Base-by-base conservation (phyloP, 2,329 filamentous ascomycete genomes). In the Fusarium tupiense region DNA sequence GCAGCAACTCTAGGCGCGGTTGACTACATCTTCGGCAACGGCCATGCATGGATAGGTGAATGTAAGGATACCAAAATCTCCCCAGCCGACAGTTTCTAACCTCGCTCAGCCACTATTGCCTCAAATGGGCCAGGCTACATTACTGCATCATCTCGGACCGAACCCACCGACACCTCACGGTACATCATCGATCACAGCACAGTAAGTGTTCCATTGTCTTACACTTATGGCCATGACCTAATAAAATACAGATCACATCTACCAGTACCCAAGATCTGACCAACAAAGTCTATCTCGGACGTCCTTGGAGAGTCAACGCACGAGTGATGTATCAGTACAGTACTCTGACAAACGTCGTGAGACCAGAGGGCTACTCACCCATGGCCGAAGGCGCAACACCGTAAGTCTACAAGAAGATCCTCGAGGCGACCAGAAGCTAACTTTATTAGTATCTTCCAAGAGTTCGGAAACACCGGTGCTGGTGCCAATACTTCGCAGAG, bases 1-100 rank as follows among this genome's bases (percentile, higher is more conserved):
- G 33, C 0, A 0, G 0, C 33, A 35, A 8, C 1, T 35, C 0
- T 35, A 35, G 33, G 33, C 0, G 14, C 33, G 0, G 33, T 35
- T 13, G 47, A 50, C 4, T 50, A 50, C 22, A 50, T 50, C 10
- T 50, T 50, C 14, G 47, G 29, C 1, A 50, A 50, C 10, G 47
- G 47, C 3, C 47, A n/a, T 31, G 29, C 7, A n/a, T 50, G 47
- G 47, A 50, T 31, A 8, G 47, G 47, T 1, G 47, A 50, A 50
- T 50, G 47, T 12, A n/a, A 31, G 20, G 12, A 3, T 16, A 22
- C 6, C 3, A 50, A 17, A 16, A 14, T 31, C 4, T 2, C 3
- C 17, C 0, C 19, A 4, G 10, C 26, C 0, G 8, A n/a, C 47
- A 2, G 2, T 9, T n/a, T 50, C 22, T 50, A 33, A 50, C 8